phyloP scores from a whole-genome alignment of 495 filamentous ascomycete species.

The Penicillium pancosmium region DNA sequence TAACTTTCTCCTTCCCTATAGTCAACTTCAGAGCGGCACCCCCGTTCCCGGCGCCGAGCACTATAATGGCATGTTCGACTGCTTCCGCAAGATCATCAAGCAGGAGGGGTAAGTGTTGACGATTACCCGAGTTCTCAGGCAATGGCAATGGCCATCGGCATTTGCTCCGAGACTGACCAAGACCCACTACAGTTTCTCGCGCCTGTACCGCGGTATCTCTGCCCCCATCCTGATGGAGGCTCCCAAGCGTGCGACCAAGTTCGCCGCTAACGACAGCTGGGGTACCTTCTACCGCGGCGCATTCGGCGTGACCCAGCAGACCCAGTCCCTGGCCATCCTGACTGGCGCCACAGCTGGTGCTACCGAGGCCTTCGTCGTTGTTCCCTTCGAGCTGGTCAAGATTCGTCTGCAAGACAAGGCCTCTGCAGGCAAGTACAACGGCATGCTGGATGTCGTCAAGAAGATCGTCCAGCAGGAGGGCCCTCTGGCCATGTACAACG shows the following conservation, averaged over 20 bases:
- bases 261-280: conserved; percentile 98
- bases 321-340: conserved; percentile 81
- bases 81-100: conserved; percentile 92
- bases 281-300: conserved; percentile 83
- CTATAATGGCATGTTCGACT: conserved; percentile 97
- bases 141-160: not conserved
- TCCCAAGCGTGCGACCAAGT: conserved; percentile 97
- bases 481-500: conserved; percentile 88
- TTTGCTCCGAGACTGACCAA: conserved; percentile 10
- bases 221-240: conserved; percentile 99
- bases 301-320: conserved; percentile 86
- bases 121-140: not conserved
- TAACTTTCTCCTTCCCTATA: conserved; percentile 35
- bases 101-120: conserved; percentile 76
- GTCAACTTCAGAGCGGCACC: conserved; percentile 82
- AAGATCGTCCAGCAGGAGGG: conserved; percentile 88
- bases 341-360: conserved; percentile 95
- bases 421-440: conserved; percentile 90
- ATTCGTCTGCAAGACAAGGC: conserved; percentile 95
- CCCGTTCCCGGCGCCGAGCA: conserved; percentile 65
- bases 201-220: conserved; percentile 92
- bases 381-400: conserved; percentile 94
- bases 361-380: conserved; percentile 93
- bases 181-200: conserved; percentile 62
- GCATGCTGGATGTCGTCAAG: conserved; percentile 84